Conservation (phyloP, 345 rosid species). For the Sonneratia alba region DNA sequence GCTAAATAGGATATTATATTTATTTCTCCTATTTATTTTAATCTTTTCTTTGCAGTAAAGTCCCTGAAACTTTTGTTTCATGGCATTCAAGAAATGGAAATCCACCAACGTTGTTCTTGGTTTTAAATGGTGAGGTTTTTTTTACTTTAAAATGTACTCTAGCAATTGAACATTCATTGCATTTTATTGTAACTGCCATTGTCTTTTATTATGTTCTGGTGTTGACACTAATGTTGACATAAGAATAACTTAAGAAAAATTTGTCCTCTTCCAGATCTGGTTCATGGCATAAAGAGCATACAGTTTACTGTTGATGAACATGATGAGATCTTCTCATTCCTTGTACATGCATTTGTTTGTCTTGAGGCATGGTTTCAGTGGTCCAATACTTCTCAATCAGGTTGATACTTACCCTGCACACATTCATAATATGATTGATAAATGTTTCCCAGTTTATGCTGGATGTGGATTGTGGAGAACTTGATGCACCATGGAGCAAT, state of each 20-base stretch:
- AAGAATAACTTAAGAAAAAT: constrained; percentile 6
- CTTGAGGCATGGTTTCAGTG: constrained; percentile 88
- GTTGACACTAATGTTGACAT: not conserved
- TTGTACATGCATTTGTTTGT: constrained; percentile 57
- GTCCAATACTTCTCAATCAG: constrained; percentile 79
- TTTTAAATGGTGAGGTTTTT: constrained; percentile 47
- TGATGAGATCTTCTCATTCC: constrained; percentile 52
- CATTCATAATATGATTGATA: not conserved
- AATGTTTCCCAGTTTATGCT: not conserved
- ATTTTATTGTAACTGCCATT: not conserved
- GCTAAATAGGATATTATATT: not conserved
- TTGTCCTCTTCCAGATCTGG: constrained; percentile 37
- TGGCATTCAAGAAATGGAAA: constrained; percentile 82
- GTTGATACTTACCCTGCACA: constrained; percentile 16
- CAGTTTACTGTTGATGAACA: constrained; percentile 49
- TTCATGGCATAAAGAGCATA: constrained; percentile 43
- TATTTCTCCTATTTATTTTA: constrained; percentile 10
- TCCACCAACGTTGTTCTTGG: constrained; percentile 86
- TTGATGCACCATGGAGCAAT: not conserved
- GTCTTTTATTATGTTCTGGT: not conserved
- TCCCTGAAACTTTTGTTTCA: constrained; percentile 63
- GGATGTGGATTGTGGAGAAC: not conserved
- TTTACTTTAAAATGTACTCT: not conserved
- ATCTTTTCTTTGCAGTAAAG: constrained; percentile 52
- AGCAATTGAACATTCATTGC: not conserved